Evolutionary conservation across 345 rosid genomes (phyloP).

Genomic region (Hibiscus syriacus): DNA sequence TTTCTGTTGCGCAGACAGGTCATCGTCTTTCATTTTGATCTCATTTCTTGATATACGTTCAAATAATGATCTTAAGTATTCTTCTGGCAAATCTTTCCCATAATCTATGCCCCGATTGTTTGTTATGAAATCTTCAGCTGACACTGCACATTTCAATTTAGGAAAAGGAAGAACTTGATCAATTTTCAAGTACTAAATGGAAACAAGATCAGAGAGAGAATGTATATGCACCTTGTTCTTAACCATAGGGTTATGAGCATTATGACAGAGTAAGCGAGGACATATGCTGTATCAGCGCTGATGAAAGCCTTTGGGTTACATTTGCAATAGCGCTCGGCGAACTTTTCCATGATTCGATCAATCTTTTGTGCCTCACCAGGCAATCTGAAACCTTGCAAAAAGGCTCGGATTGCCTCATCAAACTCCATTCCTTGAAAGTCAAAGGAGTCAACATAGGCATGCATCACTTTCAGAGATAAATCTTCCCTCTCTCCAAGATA

Average conservation of each 20-base stretch:
- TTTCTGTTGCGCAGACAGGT: conserved; percentile 68
- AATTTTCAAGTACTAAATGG: conserved; percentile 21
- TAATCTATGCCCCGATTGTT: conserved; percentile 98
- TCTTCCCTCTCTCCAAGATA: conserved; percentile 99
- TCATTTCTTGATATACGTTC: conserved; percentile 92
- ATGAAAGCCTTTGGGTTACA: conserved; percentile 90
- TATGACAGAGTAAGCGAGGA: conserved; percentile 96
- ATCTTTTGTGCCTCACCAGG: conserved; percentile 99
- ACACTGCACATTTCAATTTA: conserved; percentile 56
- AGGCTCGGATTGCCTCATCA: conserved; percentile 92
- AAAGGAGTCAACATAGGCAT: conserved; percentile 91
- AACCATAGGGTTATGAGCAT: conserved; percentile 97
- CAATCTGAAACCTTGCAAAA: conserved; percentile 85
- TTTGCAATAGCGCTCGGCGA: conserved; percentile 92
- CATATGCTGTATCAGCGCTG: conserved; percentile 99
- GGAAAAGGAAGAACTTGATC: conserved; percentile 13
- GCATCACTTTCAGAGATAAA: conserved; percentile 90
- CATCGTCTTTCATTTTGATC: conserved; percentile 97
- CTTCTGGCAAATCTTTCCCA: conserved; percentile 94
- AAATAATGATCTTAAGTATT: conserved; percentile 76
- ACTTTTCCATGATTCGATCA: conserved; percentile 98
- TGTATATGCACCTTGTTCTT: conserved; percentile 72
- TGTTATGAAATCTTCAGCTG: conserved; percentile 90
- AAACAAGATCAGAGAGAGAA: conserved; percentile 12
- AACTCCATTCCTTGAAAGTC: conserved; percentile 84